These are phyloP conservation scores for Komagataella pastoris DNA, from an alignment of 805 yeast species.

Conservation along the genomic window DNA sequence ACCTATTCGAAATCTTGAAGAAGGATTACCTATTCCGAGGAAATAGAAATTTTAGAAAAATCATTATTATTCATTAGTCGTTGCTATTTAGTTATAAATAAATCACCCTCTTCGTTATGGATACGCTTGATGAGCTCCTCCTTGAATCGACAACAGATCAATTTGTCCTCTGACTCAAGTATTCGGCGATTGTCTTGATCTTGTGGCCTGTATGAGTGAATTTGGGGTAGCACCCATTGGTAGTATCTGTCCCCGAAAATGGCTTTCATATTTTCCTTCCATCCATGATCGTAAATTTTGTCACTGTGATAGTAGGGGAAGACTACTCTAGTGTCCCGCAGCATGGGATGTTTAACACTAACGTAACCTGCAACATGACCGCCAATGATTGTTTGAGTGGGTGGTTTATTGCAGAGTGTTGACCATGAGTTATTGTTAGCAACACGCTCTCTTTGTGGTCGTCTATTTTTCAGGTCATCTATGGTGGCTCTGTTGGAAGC, in stretches of 20 bases:
- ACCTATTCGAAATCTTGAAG: constrained; percentile 28
- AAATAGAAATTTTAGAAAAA: background rate
- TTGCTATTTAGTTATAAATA: background rate
- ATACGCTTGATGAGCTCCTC: background rate
- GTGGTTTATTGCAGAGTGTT: background rate
- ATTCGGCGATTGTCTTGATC: background rate
- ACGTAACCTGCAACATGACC: constrained; percentile 20
- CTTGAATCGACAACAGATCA: background rate
- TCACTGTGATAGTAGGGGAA: constrained; percentile 8
- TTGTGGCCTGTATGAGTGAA: background rate
- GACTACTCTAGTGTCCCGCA: constrained; percentile 20
- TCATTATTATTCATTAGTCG: background rate
- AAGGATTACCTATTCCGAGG: background rate
- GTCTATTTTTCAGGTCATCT: constrained; percentile 31
- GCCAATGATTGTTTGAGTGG: background rate
- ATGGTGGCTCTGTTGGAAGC: constrained; percentile 38
- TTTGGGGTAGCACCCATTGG: background rate
- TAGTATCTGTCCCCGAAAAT: background rate
- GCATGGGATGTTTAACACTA: constrained; percentile 21
- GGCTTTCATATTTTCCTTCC: background rate
- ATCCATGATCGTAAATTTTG: background rate
- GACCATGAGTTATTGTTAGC: background rate
- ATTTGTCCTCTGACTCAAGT: background rate
- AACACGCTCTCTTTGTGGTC: constrained; percentile 5
- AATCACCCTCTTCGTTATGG: background rate